A percentile compares a stretch with the other conserved stretches of the same genome.
phyloP scores from a whole-genome alignment of 106 monocot genomes.

The Dioscorea zingiberensis region DNA sequence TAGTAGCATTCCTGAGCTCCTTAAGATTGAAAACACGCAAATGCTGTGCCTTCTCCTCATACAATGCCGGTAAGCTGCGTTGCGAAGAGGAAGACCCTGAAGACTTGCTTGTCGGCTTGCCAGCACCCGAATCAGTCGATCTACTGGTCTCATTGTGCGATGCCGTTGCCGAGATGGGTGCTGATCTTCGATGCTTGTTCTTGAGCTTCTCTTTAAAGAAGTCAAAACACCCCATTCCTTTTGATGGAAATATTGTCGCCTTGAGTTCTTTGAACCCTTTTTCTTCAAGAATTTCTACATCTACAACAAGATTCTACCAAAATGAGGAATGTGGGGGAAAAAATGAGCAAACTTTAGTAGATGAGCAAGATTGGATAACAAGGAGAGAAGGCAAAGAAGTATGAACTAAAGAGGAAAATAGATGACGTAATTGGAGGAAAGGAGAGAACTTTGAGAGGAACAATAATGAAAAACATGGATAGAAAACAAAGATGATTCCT shows the following conservation, averaged over 20 bases:
- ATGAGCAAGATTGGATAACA: not conserved
- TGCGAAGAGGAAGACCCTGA: conserved; percentile 8
- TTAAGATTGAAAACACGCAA: conserved; percentile 14
- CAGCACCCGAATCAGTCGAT: not conserved
- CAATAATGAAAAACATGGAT: not conserved
- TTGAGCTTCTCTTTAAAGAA: conserved; percentile 9
- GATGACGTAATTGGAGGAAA: not conserved
- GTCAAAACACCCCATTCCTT: conserved; percentile 16
- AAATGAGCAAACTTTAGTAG: too few relatives aligned
- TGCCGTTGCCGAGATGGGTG: not conserved
- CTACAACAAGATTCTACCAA: not conserved
- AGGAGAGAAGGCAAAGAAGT: not conserved
- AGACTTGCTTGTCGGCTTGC: conserved; percentile 16
- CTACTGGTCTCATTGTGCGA: not conserved
- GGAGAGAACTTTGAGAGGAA: not conserved
- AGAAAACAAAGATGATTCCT: too few relatives aligned
- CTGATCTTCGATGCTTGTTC: not conserved
- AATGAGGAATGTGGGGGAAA: too few relatives aligned
- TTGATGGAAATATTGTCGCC: not conserved
- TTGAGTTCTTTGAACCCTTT: not conserved
- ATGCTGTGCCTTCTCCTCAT: conserved; percentile 13
- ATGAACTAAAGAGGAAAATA: not conserved
- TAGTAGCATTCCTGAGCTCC: conserved; percentile 19
- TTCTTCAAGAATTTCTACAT: not conserved
- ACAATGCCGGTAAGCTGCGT: conserved; percentile 11